Evolutionary conservation across 768 basidiomycete species (phyloP).

Genomic region (Phylloporus sp.): DNA sequence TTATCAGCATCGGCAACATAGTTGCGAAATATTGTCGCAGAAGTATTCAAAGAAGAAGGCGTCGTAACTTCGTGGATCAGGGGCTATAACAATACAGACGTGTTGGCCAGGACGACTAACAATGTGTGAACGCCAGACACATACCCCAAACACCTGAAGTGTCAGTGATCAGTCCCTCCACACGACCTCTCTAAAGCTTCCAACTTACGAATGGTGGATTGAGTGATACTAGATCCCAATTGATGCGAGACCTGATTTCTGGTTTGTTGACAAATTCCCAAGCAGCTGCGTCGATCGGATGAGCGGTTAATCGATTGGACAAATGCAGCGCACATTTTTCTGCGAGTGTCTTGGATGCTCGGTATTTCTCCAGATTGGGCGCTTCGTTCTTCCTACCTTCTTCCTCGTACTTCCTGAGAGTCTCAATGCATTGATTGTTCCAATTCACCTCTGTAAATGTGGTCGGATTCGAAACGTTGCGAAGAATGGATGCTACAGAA

Average conservation of each 20-base stretch:
- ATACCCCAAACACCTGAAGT: constrained; percentile 30
- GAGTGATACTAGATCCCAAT: constrained; percentile 39
- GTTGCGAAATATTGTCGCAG: constrained; percentile 34
- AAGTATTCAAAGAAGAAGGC: constrained; percentile 37
- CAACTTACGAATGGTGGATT: constrained; percentile 38
- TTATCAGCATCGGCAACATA: constrained; percentile 25
- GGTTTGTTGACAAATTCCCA: constrained; percentile 41
- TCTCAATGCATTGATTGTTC: constrained; percentile 46
- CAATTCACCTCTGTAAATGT: constrained; percentile 53
- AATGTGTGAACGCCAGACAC: neutral
- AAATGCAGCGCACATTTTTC: constrained; percentile 43
- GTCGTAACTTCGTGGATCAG: constrained; percentile 38
- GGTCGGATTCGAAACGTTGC: constrained; percentile 17
- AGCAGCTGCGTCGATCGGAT: constrained; percentile 33
- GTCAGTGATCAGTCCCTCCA: neutral
- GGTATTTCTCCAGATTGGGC: constrained; percentile 39
- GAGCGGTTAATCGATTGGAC: neutral
- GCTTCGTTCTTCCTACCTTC: constrained; percentile 44
- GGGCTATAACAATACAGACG: constrained; percentile 29
- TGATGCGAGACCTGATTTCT: constrained; percentile 29
- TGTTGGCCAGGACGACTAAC: neutral
- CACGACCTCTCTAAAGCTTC: neutral
- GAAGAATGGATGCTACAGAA: constrained; percentile 50
- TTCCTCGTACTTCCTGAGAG: constrained; percentile 42
- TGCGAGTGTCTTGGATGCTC: constrained; percentile 60